A percentile compares a stretch with the other conserved stretches of the same genome.
phyloP scores from a whole-genome alignment of 352 stramenopile species.

The Phytophthora chlamydospora region DNA sequence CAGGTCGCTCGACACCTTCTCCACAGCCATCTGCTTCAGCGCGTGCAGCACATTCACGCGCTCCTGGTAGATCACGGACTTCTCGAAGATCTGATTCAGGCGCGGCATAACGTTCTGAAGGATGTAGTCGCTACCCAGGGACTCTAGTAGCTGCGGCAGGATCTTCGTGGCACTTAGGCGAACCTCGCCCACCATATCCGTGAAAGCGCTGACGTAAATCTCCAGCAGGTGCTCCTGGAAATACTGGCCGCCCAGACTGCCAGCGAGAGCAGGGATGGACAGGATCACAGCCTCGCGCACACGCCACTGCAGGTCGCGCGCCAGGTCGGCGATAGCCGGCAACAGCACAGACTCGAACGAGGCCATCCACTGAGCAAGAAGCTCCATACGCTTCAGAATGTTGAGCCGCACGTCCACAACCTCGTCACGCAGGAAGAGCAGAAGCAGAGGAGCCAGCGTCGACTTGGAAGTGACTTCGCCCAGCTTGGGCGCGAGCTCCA shows the following conservation, averaged over 20 bases:
- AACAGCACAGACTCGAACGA: slow-evolving; percentile 84
- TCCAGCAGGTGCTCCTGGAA: slow-evolving; percentile 89
- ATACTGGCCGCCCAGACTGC: slow-evolving; percentile 83
- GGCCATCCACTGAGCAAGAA: slow-evolving; percentile 90
- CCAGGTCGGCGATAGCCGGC: slow-evolving; percentile 91
- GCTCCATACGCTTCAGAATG: slow-evolving; percentile 94
- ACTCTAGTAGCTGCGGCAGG: slow-evolving; percentile 72
- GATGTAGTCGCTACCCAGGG: slow-evolving; percentile 83
- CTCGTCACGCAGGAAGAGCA: slow-evolving; percentile 88
- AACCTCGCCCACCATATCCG: slow-evolving; percentile 94
- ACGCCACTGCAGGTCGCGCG: slow-evolving; percentile 93
- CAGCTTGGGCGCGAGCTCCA: slow-evolving; percentile 94
- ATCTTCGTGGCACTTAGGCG: slow-evolving; percentile 93
- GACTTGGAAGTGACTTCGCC: slow-evolving; percentile 91
- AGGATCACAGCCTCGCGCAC: slow-evolving; percentile 93
- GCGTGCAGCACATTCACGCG: slow-evolving; percentile 85
- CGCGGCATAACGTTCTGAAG: slow-evolving; percentile 84
- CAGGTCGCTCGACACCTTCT: slow-evolving; percentile 78
- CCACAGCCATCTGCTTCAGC: slow-evolving; percentile 72
- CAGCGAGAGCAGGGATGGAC: slow-evolving; percentile 91
- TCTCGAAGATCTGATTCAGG: slow-evolving; percentile 83
- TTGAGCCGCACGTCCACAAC: slow-evolving; percentile 94
- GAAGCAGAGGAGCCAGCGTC: slow-evolving; percentile 73
- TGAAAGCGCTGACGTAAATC: slow-evolving; percentile 92
- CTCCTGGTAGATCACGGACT: slow-evolving; percentile 88